Percentiles rank a stretch among this genome's conserved stretches.
Conservation (phyloP, 768 basidiomycete genomes). For the Auriscalpium orientale region DNA sequence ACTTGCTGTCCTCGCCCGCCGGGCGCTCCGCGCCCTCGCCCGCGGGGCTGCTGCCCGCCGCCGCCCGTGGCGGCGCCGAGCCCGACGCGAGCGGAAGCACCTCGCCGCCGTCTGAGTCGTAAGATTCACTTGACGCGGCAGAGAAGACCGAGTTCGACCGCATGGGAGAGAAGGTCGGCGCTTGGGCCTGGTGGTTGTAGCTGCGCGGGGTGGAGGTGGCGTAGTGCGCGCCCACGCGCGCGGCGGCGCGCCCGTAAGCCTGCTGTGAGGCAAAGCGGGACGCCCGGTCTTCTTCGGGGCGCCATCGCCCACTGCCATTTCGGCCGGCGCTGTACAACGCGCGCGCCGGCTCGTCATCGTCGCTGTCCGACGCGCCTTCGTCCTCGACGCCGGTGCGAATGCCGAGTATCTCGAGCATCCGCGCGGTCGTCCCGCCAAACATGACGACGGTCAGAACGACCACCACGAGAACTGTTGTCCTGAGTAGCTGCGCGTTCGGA, state of each 20-base stretch:
- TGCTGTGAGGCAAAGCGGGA: slow-evolving; percentile 16
- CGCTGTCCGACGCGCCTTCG: slow-evolving; percentile 55
- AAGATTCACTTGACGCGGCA: slow-evolving; percentile 65
- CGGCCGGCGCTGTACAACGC: background rate
- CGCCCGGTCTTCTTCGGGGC: slow-evolving; percentile 9
- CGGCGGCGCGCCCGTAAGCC: slow-evolving; percentile 24
- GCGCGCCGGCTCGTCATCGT: slow-evolving; percentile 39
- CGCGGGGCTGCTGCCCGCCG: slow-evolving; percentile 2
- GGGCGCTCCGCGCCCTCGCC: slow-evolving; percentile 1
- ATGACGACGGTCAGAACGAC: slow-evolving; percentile 91
- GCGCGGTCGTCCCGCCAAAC: slow-evolving; percentile 94
- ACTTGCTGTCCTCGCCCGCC: slow-evolving; percentile 67
- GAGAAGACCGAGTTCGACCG: slow-evolving; percentile 44
- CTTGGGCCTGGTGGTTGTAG: slow-evolving; percentile 57
- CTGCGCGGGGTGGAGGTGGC: slow-evolving; percentile 23
- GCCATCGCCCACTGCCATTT: background rate
- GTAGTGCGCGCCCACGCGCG: slow-evolving; percentile 55
- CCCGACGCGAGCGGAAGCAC: slow-evolving; percentile 70
- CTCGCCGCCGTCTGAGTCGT: slow-evolving; percentile 69
- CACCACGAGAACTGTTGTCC: slow-evolving; percentile 91
- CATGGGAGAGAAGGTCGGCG: slow-evolving; percentile 4
- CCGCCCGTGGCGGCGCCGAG: slow-evolving; percentile 10
- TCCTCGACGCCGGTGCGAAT: slow-evolving; percentile 94
- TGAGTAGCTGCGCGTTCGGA: slow-evolving; percentile 82
- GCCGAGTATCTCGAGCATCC: slow-evolving; percentile 96